Percentiles rank a stretch among this genome's conserved stretches.
Conservation (phyloP, 441 rosid species). For the Arabidopsis hybrid region DNA sequence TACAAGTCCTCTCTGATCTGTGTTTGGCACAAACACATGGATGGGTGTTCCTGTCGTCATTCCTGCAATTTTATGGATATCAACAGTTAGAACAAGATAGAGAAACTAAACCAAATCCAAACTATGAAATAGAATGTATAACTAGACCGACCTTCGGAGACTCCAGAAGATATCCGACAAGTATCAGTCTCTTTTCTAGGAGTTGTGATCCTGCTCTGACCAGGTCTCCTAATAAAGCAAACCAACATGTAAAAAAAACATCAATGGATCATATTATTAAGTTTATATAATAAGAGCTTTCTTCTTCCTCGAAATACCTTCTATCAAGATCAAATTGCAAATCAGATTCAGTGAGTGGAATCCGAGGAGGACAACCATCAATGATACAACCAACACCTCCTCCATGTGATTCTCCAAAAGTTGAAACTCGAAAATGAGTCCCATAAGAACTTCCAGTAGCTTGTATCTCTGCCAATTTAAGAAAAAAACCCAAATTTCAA, state of each 20-base stretch:
- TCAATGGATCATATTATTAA: not conserved
- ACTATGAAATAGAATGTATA: not conserved
- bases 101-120: not conserved
- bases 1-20: constrained; percentile 97
- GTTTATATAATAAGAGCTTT: not conserved
- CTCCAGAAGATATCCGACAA: constrained; percentile 82
- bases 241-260: not conserved
- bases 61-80: constrained; percentile 57
- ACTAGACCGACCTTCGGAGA: constrained; percentile 84
- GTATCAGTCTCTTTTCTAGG: constrained; percentile 99
- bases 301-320: constrained; percentile 51
- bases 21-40: constrained; percentile 89
- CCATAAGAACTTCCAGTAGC: constrained; percentile 91
- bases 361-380: constrained; percentile 94
- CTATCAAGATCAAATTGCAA: constrained; percentile 92
- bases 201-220: constrained; percentile 98
- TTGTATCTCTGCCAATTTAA: constrained; percentile 64
- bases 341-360: constrained; percentile 87
- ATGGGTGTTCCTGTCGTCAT: constrained; percentile 95
- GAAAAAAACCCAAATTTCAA: not conserved
- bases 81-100: constrained; percentile 25
- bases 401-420: constrained; percentile 98
- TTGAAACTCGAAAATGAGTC: constrained; percentile 79
- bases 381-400: constrained; percentile 96
- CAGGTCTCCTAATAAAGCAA: constrained; percentile 79